Conservation (phyloP, 108 stramenopile species). For the Fistulifera pelliculosa region DNA sequence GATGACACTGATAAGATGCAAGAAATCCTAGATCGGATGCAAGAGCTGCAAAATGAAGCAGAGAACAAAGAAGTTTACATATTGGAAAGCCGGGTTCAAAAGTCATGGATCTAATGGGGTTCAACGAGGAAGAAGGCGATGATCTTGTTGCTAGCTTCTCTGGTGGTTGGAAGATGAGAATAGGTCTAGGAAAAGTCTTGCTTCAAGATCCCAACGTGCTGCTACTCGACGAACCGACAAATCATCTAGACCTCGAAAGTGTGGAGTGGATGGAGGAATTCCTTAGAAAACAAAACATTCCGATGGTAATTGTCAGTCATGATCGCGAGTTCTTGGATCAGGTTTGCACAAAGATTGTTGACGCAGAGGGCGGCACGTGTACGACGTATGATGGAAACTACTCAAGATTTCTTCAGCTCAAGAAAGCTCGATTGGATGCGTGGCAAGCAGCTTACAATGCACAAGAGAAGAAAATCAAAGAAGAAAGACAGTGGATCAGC, state of each 20-base stretch:
- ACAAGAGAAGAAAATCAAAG: slow-evolving; percentile 93
- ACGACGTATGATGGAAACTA: slow-evolving; percentile 93
- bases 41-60: slow-evolving; percentile 74
- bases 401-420: slow-evolving; percentile 85
- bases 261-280: slow-evolving; percentile 97
- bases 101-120: slow-evolving; percentile 95
- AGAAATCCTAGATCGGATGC: slow-evolving; percentile 85
- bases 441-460: slow-evolving; percentile 91
- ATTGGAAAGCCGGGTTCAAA: slow-evolving; percentile 77
- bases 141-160: slow-evolving; percentile 84
- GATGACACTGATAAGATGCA: slow-evolving; percentile 69
- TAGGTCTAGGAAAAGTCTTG: slow-evolving; percentile 95
- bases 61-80: slow-evolving; percentile 79
- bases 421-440: slow-evolving; percentile 85
- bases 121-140: slow-evolving; percentile 76
- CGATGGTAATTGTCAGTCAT: slow-evolving; percentile 97
- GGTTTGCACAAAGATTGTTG: slow-evolving; percentile 93
- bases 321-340: slow-evolving; percentile 98
- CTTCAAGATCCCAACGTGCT: slow-evolving; percentile 90
- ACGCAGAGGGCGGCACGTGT: slow-evolving; percentile 88
- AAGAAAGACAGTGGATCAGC: slow-evolving; percentile 89
- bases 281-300: slow-evolving; percentile 85
- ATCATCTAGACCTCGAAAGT: slow-evolving; percentile 81
- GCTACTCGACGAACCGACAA: slow-evolving; percentile 85
- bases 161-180: slow-evolving; percentile 98